These are phyloP conservation scores for Micractinium conductrix DNA, from an alignment of 139 green algal species.

Conservation along the genomic window DNA sequence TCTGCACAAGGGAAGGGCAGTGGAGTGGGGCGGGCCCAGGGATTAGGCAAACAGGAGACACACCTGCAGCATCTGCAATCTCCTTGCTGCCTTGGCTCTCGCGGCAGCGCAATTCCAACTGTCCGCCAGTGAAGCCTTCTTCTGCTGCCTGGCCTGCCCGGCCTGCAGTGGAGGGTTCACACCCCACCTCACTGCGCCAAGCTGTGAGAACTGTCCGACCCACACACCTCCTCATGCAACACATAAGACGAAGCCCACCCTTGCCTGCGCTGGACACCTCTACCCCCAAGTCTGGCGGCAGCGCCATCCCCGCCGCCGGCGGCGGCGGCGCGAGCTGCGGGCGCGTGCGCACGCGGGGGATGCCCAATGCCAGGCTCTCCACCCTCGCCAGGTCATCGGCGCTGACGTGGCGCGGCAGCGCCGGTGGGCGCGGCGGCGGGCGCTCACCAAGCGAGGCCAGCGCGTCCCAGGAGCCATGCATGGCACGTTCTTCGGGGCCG, in stretches of 20 bases:
- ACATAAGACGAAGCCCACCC: not conserved
- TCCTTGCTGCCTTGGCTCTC: no score
- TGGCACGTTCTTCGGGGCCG: not conserved
- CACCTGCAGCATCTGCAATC: not conserved
- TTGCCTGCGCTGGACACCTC: not conserved
- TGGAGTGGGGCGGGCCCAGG: not conserved
- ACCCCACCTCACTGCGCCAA: no score
- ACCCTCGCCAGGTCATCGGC: not conserved
- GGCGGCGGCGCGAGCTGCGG: not conserved
- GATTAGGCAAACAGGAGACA: not conserved
- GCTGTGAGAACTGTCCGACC: no score
- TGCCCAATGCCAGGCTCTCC: not conserved
- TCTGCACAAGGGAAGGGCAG: not conserved
- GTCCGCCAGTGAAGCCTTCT: no score
- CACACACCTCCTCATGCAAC: no score
- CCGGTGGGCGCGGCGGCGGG: not conserved
- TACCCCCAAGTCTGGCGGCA: not conserved
- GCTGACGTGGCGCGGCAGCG: constrained; percentile 6
- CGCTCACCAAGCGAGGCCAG: not conserved
- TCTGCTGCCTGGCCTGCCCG: no score
- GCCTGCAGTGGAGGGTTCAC: not conserved
- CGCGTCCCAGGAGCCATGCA: not conserved
- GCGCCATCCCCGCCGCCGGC: not conserved
- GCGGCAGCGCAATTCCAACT: no score
- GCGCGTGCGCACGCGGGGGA: constrained; percentile 3